Evolutionary conservation across 805 yeast genomes (phyloP).

Genomic region (Yamadazyma endophytica): DNA sequence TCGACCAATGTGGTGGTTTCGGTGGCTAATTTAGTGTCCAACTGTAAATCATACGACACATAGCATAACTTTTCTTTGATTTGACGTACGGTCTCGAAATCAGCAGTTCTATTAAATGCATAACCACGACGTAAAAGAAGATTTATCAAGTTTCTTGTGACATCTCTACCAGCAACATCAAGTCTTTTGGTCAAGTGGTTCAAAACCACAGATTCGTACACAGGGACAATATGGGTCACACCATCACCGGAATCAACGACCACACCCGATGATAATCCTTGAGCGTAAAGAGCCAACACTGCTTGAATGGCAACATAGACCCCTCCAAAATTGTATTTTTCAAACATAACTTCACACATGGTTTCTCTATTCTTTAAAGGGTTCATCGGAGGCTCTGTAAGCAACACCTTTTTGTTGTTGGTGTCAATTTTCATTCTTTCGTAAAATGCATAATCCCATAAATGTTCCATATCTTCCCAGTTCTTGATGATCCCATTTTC

Average conservation of each 20-base stretch:
- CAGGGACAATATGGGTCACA: constrained; percentile 97
- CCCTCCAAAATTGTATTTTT: constrained; percentile 84
- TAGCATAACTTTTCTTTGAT: constrained; percentile 95
- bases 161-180: constrained; percentile 98
- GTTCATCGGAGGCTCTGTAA: constrained; percentile 98
- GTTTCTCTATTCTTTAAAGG: constrained; percentile 85
- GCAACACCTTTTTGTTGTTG: constrained; percentile 69
- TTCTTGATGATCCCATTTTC: constrained; percentile 95
- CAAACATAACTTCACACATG: constrained; percentile 93
- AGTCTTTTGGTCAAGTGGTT: constrained; percentile 88
- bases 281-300: constrained; percentile 95
- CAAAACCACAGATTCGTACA: constrained; percentile 93
- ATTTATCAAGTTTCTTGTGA: constrained; percentile 91
- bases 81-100: constrained; percentile 97
- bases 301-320: constrained; percentile 97
- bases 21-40: constrained; percentile 80
- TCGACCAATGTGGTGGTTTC: constrained; percentile 96
- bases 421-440: constrained; percentile 81
- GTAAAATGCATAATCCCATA: constrained; percentile 97
- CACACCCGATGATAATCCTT: constrained; percentile 93
- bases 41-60: constrained; percentile 88
- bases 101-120: constrained; percentile 97
- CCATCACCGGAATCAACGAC: constrained; percentile 99
- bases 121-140: constrained; percentile 91
- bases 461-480: constrained; percentile 98